Percentiles rank a stretch among this genome's conserved stretches.
Evolutionary conservation across 306 rosid species (phyloP).

Genomic region (Rosa multiflora): DNA sequence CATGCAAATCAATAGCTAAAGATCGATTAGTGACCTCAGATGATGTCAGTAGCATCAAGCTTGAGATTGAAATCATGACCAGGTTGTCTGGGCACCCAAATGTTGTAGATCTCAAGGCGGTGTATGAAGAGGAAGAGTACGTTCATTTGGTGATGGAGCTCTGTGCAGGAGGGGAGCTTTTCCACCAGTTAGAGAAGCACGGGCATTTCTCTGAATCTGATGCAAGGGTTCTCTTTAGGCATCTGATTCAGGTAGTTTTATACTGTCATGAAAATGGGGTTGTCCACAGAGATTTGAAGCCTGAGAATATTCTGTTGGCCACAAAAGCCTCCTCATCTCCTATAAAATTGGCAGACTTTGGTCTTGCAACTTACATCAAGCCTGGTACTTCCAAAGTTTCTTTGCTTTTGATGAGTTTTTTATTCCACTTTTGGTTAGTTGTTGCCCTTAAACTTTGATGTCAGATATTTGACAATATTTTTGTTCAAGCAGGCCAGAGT

Average conservation of each 20-base stretch:
- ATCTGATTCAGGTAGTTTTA: slow-evolving; percentile 76
- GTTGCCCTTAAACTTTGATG: too few relatives aligned
- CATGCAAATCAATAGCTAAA: slow-evolving; percentile 84
- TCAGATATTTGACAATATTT: slow-evolving; percentile 30
- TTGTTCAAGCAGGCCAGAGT: slow-evolving; percentile 64
- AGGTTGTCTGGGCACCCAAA: slow-evolving; percentile 84
- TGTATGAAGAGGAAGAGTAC: slow-evolving; percentile 72
- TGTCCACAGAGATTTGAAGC: slow-evolving; percentile 88
- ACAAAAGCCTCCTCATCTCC: slow-evolving; percentile 76
- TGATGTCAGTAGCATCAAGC: slow-evolving; percentile 72
- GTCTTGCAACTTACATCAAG: slow-evolving; percentile 84
- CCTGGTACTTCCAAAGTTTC: slow-evolving; percentile 56
- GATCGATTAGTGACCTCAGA: slow-evolving; percentile 72
- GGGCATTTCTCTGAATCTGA: slow-evolving; percentile 70
- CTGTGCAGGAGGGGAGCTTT: slow-evolving; percentile 91
- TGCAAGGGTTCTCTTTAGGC: slow-evolving; percentile 72
- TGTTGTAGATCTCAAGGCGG: slow-evolving; percentile 88
- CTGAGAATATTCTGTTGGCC: slow-evolving; percentile 78
- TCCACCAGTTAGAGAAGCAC: slow-evolving; percentile 72
- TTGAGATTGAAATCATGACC: slow-evolving; percentile 86
- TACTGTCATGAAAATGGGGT: slow-evolving; percentile 84
- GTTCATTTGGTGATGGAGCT: slow-evolving; percentile 96
- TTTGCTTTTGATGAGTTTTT: slow-evolving; percentile 27
- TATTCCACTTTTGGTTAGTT: not conserved
- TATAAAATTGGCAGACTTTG: slow-evolving; percentile 81